A percentile compares a stretch with the other conserved stretches of the same genome.
Conservation (phyloP, 768 basidiomycete genomes). For the Suillus hirtellus region DNA sequence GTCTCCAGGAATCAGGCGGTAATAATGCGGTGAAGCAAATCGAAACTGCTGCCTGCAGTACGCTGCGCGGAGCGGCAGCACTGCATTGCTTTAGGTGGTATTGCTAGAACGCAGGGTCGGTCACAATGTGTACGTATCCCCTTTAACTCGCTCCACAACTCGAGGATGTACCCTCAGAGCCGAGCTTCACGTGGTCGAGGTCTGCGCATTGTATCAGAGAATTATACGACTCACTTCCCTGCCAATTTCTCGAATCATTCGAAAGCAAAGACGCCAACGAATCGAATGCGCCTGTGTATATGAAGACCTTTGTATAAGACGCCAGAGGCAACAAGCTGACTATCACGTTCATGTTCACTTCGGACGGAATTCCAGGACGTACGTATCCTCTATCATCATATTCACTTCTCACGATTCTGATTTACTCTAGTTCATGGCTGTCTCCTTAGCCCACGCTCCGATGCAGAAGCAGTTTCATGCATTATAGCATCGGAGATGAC, state of each 20-base stretch:
- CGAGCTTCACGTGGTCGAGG: constrained; percentile 50
- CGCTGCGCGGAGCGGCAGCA: too few relatives aligned
- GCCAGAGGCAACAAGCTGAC: constrained; percentile 50
- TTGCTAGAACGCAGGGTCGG: too few relatives aligned
- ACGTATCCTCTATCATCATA: constrained; percentile 25
- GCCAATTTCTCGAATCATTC: constrained; percentile 59
- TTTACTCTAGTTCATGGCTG: constrained; percentile 54
- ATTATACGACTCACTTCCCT: constrained; percentile 66
- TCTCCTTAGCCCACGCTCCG: constrained; percentile 56
- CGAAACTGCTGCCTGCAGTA: constrained; percentile 37
- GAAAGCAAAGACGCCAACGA: constrained; percentile 45
- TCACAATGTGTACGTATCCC: neutral
- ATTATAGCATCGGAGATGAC: constrained; percentile 55
- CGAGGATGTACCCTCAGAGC: constrained; percentile 60
- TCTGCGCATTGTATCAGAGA: constrained; percentile 55
- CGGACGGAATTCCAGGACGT: constrained; percentile 45
- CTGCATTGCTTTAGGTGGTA: too few relatives aligned
- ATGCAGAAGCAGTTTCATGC: constrained; percentile 68
- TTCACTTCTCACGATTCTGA: neutral
- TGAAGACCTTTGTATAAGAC: constrained; percentile 51
- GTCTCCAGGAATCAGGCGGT: neutral
- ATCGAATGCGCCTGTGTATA: constrained; percentile 53
- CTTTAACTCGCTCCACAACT: constrained; percentile 28
- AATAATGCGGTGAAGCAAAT: constrained; percentile 40
- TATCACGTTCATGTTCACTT: constrained; percentile 44